phyloP scores from a whole-genome alignment of 2,329 filamentous ascomycete species.

The Neurospora sp. region DNA sequence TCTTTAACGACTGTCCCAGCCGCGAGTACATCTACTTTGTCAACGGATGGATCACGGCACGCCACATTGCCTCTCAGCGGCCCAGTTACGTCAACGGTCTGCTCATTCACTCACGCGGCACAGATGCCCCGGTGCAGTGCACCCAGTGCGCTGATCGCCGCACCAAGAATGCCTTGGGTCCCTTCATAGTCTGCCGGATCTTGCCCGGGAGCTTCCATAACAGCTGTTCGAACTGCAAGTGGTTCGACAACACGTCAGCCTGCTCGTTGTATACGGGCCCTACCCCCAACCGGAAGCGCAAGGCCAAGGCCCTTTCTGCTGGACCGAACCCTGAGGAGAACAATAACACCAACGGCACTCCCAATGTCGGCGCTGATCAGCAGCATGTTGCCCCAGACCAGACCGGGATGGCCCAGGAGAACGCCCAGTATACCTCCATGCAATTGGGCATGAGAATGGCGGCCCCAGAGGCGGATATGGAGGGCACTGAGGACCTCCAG shows the following conservation, averaged over 20 bases:
- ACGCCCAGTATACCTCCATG: not conserved
- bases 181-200: slow-evolving; percentile 17
- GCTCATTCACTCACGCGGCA: slow-evolving; percentile 20
- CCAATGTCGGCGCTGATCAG: not conserved
- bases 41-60: slow-evolving; percentile 21
- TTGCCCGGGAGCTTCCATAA: slow-evolving; percentile 17
- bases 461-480: slow-evolving; percentile 1
- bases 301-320: slow-evolving; percentile 12
- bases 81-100: slow-evolving; percentile 21
- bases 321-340: not conserved
- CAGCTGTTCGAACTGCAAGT: slow-evolving; percentile 22
- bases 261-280: slow-evolving; percentile 20
- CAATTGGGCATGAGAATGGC: not conserved
- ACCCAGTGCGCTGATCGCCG: slow-evolving; percentile 15
- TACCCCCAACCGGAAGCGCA: slow-evolving; percentile 19
- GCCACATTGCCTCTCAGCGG: slow-evolving; percentile 19
- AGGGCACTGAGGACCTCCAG: not conserved
- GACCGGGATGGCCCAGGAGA: not conserved
- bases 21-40: slow-evolving; percentile 19
- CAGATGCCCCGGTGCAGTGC: slow-evolving; percentile 14
- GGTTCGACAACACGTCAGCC: slow-evolving; percentile 19
- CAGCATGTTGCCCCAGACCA: not conserved
- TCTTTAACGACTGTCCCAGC: slow-evolving; percentile 14
- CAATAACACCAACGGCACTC: not conserved
- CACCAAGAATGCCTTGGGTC: slow-evolving; percentile 17